phyloP scores from a whole-genome alignment of 257 asterid genomes.

The Petunia axillaris region DNA sequence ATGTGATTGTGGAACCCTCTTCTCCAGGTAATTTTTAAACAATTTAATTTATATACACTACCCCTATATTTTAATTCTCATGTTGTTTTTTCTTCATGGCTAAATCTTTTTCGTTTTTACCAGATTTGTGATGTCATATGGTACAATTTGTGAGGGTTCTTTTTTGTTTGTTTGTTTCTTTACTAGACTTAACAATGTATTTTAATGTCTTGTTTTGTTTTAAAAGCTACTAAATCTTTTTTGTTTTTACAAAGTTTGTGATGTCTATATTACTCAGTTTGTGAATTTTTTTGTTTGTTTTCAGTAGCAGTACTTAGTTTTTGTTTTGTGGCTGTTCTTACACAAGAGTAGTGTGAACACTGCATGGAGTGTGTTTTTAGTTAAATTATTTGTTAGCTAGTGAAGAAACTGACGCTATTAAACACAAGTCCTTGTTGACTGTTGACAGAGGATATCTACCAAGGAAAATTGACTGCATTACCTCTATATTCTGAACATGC shows the following conservation, averaged over 20 bases:
- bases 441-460: constrained; percentile 13
- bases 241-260: background rate
- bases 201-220: background rate
- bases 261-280: constrained; percentile 3
- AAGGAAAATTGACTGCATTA: constrained; percentile 20
- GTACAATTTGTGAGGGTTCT: too few species aligned
- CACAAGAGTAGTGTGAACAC: constrained; percentile 32
- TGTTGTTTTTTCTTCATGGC: too few species aligned
- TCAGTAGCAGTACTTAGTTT: constrained; percentile 16
- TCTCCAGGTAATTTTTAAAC: constrained; percentile 60
- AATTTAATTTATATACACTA: background rate
- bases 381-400: constrained; percentile 30
- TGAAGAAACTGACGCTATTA: constrained; percentile 30
- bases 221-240: background rate
- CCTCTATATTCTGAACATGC: constrained; percentile 10
- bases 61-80: too few species aligned
- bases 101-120: too few species aligned
- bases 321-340: constrained; percentile 38
- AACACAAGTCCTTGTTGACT: constrained; percentile 27
- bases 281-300: constrained; percentile 13
- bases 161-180: too few species aligned
- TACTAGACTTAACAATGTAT: background rate
- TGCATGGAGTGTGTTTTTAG: constrained; percentile 20
- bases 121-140: too few species aligned
- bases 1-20: constrained; percentile 89